These are phyloP conservation scores for Bacidia rubella DNA, from an alignment of 495 filamentous ascomycete genomes.

Conservation along the genomic window DNA sequence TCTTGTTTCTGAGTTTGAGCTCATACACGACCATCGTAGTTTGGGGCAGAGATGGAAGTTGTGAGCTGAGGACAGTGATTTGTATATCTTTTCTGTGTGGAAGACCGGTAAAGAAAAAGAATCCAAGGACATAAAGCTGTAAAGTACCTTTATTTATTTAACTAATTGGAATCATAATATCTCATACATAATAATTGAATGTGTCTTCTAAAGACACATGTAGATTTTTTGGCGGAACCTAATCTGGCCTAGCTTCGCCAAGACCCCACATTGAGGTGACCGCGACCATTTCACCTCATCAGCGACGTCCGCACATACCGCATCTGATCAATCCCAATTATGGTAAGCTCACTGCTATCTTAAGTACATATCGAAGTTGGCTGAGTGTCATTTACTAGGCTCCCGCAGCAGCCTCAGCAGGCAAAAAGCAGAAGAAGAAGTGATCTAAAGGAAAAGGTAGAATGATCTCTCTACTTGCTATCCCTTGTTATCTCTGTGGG, in stretches of 20 bases:
- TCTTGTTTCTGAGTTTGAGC: no score
- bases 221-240: background rate
- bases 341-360: background rate
- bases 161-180: no score
- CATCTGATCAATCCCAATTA: background rate
- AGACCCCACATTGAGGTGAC: background rate
- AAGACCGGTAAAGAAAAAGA: no score
- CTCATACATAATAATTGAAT: no score
- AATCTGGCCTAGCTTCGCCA: background rate
- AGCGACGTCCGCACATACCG: background rate
- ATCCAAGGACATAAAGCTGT: no score
- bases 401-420: slow-evolving; percentile 60
- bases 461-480: slow-evolving; percentile 20
- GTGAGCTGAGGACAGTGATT: no score
- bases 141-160: no score
- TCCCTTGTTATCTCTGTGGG: background rate
- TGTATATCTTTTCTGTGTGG: no score
- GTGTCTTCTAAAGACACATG: background rate
- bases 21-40: no score
- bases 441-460: slow-evolving; percentile 99
- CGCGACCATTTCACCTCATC: background rate
- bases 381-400: slow-evolving; percentile 35
- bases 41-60: no score
- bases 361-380: slow-evolving; percentile 4
- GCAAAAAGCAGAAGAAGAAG: slow-evolving; percentile 99